Conservation (phyloP, 345 rosid species). For the Pistacia integerrima region DNA sequence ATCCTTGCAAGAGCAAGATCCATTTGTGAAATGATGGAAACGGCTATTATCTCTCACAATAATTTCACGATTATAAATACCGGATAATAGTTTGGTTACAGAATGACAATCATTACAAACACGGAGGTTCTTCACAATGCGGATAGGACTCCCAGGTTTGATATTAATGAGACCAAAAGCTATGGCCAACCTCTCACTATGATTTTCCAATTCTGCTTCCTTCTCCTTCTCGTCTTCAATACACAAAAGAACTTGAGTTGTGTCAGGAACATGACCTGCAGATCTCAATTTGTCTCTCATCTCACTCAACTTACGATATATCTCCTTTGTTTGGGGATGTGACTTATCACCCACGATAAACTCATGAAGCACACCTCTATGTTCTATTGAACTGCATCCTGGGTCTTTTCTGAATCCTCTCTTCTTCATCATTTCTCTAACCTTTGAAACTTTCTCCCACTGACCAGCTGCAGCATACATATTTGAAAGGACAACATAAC, state of each 20-base stretch:
- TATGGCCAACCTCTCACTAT: slow-evolving; percentile 64
- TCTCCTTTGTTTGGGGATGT: slow-evolving; percentile 36
- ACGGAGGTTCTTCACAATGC: slow-evolving; percentile 52
- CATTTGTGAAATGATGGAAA: slow-evolving; percentile 58
- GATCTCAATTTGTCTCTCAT: slow-evolving; percentile 44
- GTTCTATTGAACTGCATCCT: slow-evolving; percentile 54
- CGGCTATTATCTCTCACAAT: slow-evolving; percentile 59
- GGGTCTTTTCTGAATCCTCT: slow-evolving; percentile 48
- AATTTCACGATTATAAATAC: slow-evolving; percentile 45
- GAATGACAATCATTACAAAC: slow-evolving; percentile 59
- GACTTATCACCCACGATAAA: slow-evolving; percentile 51
- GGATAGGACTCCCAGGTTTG: slow-evolving; percentile 36
- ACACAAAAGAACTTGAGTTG: slow-evolving; percentile 45
- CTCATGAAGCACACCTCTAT: slow-evolving; percentile 38
- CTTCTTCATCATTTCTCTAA: slow-evolving; percentile 54
- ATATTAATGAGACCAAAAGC: slow-evolving; percentile 49
- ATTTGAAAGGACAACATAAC: slow-evolving; percentile 61
- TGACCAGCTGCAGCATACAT: slow-evolving; percentile 65
- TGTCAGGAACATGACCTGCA: slow-evolving; percentile 51
- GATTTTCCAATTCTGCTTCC: slow-evolving; percentile 46
- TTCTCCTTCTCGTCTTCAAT: slow-evolving; percentile 43
- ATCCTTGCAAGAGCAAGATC: slow-evolving; percentile 55
- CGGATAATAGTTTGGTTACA: slow-evolving; percentile 47
- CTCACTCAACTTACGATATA: slow-evolving; percentile 46
- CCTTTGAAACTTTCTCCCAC: slow-evolving; percentile 52